Percentiles rank a stretch among this genome's conserved stretches.
These are phyloP conservation scores for Candolleomyces eurysporus DNA, from an alignment of 768 basidiomycete species.

Conservation along the genomic window DNA sequence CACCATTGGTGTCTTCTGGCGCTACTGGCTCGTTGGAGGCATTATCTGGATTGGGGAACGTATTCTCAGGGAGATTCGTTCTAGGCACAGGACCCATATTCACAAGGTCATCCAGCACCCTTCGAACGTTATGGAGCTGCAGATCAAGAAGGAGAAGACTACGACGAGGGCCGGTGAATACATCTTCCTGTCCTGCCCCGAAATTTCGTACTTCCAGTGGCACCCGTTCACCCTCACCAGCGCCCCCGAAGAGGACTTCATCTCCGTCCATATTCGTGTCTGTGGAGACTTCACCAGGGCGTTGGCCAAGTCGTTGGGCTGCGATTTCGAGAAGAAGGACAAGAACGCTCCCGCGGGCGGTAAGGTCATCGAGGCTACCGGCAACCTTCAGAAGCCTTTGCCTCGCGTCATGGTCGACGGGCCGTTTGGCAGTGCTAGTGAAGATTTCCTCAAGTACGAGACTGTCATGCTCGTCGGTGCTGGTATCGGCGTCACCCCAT, in stretches of 20 bases:
- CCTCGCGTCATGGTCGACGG: constrained; percentile 97
- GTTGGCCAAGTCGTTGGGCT: constrained; percentile 79
- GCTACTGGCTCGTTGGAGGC: constrained; percentile 89
- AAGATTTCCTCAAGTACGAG: constrained; percentile 90
- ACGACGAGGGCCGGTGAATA: constrained; percentile 85
- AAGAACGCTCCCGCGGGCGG: constrained; percentile 50
- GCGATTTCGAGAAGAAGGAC: constrained; percentile 63
- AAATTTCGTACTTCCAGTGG: constrained; percentile 95
- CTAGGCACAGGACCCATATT: constrained; percentile 88
- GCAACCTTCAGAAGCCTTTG: constrained; percentile 67
- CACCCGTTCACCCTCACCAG: constrained; percentile 95
- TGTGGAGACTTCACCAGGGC: constrained; percentile 91
- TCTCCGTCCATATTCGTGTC: constrained; percentile 90
- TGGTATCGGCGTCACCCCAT: constrained; percentile 96
- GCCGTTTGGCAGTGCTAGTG: constrained; percentile 89
- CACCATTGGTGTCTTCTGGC: constrained; percentile 93
- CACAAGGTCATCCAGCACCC: constrained; percentile 96
- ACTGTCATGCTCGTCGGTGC: constrained; percentile 87
- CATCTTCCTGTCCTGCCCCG: constrained; percentile 89
- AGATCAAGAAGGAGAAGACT: constrained; percentile 96
- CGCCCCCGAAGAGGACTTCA: constrained; percentile 93
- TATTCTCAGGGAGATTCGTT: constrained; percentile 87
- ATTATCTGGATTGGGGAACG: constrained; percentile 86
- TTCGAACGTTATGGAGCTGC: constrained; percentile 89
- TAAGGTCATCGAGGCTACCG: constrained; percentile 56